phyloP scores from a whole-genome alignment of 805 yeast species.

The Yamadazyma endophytica region DNA sequence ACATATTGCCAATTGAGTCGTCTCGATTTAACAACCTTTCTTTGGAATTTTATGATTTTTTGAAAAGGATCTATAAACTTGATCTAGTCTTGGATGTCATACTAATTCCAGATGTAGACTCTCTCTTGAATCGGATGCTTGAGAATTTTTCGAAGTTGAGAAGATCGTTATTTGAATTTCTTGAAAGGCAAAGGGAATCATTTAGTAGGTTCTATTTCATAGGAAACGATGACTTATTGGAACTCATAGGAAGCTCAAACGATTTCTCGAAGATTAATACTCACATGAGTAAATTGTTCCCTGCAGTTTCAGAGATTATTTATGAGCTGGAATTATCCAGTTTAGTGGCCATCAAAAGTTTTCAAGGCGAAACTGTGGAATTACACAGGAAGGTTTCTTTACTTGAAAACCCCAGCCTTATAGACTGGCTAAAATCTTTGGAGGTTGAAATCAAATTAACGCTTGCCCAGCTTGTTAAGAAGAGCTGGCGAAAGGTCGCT shows the following conservation, averaged over 20 bases:
- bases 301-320: slow-evolving; percentile 50
- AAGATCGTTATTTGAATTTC: slow-evolving; percentile 66
- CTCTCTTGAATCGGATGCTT: slow-evolving; percentile 43
- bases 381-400: slow-evolving; percentile 44
- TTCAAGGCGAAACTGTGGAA: slow-evolving; percentile 56
- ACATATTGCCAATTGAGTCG: slow-evolving; percentile 66
- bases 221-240: slow-evolving; percentile 87
- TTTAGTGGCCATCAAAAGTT: slow-evolving; percentile 52
- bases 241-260: slow-evolving; percentile 65
- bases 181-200: slow-evolving; percentile 71
- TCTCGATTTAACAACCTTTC: slow-evolving; percentile 61
- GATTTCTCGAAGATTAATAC: slow-evolving; percentile 46
- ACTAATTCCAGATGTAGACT: slow-evolving; percentile 44
- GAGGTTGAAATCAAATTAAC: slow-evolving; percentile 53
- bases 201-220: slow-evolving; percentile 84
- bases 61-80: slow-evolving; percentile 47
- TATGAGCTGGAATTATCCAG: slow-evolving; percentile 25
- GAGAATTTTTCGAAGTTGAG: slow-evolving; percentile 58
- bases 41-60: slow-evolving; percentile 51
- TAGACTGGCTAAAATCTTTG: slow-evolving; percentile 60
- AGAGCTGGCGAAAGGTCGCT: slow-evolving; percentile 8
- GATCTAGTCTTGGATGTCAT: slow-evolving; percentile 54
- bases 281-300: slow-evolving; percentile 68
- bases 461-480: slow-evolving; percentile 30
- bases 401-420: slow-evolving; percentile 36